These are phyloP conservation scores for Mimosa bimucronata DNA, from an alignment of 306 rosid species.

Conservation along the genomic window DNA sequence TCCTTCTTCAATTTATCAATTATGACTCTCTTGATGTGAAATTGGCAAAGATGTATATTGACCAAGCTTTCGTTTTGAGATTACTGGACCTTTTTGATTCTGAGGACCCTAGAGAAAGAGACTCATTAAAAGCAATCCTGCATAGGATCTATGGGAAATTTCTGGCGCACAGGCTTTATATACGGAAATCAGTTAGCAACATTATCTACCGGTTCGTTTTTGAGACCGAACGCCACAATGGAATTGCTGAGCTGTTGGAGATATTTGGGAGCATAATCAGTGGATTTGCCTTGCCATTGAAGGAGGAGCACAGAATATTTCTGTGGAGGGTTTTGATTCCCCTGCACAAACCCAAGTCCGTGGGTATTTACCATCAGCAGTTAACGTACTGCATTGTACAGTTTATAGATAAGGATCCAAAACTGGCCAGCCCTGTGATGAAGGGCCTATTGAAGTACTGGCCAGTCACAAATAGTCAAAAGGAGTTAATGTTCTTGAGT, in stretches of 20 bases:
- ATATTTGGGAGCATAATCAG: constrained; percentile 95
- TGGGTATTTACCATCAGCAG: constrained; percentile 92
- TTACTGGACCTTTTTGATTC: constrained; percentile 96
- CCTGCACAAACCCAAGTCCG: constrained; percentile 92
- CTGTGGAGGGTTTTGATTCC: constrained; percentile 90
- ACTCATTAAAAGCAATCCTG: constrained; percentile 88
- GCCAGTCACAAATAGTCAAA: constrained; percentile 96
- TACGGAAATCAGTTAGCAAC: constrained; percentile 88
- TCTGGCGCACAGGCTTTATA: constrained; percentile 89
- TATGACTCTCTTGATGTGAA: constrained; percentile 73
- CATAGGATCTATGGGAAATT: constrained; percentile 94
- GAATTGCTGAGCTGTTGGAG: constrained; percentile 96
- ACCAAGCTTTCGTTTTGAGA: constrained; percentile 77
- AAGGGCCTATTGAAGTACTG: constrained; percentile 91
- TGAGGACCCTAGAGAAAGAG: constrained; percentile 98
- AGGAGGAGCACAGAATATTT: constrained; percentile 93
- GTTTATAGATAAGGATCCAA: constrained; percentile 93
- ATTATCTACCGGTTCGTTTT: constrained; percentile 83
- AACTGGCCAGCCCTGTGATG: constrained; percentile 75
- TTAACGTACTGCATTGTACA: constrained; percentile 89
- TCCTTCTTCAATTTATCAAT: constrained; percentile 86
- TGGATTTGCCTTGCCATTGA: constrained; percentile 94
- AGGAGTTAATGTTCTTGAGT: constrained; percentile 95
- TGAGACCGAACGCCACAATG: constrained; percentile 89
- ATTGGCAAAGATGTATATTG: constrained; percentile 75